phyloP scores from a whole-genome alignment of 1,284 basidiomycete species.

The Sutorius eximius region DNA sequence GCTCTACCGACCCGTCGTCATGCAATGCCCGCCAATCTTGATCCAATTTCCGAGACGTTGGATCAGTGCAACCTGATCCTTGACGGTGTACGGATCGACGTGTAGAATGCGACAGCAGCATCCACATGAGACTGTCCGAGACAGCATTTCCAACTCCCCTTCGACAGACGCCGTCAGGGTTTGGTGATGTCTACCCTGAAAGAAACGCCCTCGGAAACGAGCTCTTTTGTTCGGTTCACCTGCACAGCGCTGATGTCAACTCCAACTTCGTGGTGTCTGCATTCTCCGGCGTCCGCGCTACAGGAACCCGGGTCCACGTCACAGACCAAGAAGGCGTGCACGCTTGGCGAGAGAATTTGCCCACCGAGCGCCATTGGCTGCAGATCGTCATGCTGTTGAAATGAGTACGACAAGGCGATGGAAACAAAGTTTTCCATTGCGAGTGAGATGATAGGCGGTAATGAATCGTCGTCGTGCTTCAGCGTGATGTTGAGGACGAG shows the following conservation, averaged over 20 bases:
- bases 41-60: conserved; percentile 21
- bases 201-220: conserved; percentile 6
- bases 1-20: conserved; percentile 9
- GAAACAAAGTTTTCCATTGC: conserved; percentile 11
- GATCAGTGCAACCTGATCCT: conserved; percentile 9
- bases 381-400: conserved; percentile 2
- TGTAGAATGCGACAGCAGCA: conserved; percentile 5
- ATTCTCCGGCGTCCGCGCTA: neutral
- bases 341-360: neutral
- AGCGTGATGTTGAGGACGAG: conserved; percentile 2
- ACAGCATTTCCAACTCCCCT: neutral
- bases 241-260: conserved; percentile 7
- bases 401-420: neutral
- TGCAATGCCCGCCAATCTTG: conserved; percentile 9
- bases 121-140: neutral
- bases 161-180: neutral
- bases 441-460: conserved; percentile 18
- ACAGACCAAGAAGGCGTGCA: conserved; percentile 8
- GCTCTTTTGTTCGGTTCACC: conserved; percentile 11
- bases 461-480: conserved; percentile 16
- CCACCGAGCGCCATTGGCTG: conserved; percentile 1
- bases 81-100: conserved; percentile 10
- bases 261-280: conserved; percentile 11
- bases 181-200: conserved; percentile 8
- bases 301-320: conserved; percentile 15